Evolutionary conservation across 305 asterid genomes (phyloP).

Genomic region (Petunia hybrid): DNA sequence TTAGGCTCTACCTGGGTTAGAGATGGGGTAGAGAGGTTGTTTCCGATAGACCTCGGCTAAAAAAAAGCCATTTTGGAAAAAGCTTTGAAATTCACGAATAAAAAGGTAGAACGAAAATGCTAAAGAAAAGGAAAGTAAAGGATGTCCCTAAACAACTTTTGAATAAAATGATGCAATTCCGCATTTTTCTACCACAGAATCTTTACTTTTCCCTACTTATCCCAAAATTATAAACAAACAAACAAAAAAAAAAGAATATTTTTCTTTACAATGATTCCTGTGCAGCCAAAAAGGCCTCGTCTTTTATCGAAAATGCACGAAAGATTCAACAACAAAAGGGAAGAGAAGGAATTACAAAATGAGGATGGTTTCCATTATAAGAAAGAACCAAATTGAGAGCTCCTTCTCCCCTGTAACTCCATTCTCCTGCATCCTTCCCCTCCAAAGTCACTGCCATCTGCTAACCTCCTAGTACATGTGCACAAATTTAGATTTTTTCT

Average conservation of each 20-base stretch:
- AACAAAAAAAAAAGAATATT: too few relatives aligned
- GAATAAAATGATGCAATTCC: neutral
- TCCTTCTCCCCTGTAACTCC: slow-evolving; percentile 94
- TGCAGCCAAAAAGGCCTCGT: neutral
- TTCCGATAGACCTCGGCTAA: too few relatives aligned
- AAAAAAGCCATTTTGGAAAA: too few relatives aligned
- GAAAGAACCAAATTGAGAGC: slow-evolving; percentile 83
- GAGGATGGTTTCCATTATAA: slow-evolving; percentile 68
- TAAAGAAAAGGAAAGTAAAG: neutral
- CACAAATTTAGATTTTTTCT: neutral
- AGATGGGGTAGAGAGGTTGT: too few relatives aligned
- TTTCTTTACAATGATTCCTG: too few relatives aligned
- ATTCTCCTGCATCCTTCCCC: slow-evolving; percentile 72
- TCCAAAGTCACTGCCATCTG: slow-evolving; percentile 66
- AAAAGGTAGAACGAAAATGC: too few relatives aligned
- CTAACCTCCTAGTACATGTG: neutral
- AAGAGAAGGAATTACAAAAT: slow-evolving; percentile 46
- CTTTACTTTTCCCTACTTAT: neutral
- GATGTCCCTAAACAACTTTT: neutral
- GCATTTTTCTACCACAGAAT: neutral
- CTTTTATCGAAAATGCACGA: neutral
- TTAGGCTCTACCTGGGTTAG: too few relatives aligned
- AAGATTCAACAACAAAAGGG: neutral
- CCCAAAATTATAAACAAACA: too few relatives aligned
- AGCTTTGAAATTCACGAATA: too few relatives aligned